Percentiles rank a stretch among this genome's conserved stretches.
Conservation (phyloP, 2,329 filamentous ascomycete species). For the Scytalidium sp. region DNA sequence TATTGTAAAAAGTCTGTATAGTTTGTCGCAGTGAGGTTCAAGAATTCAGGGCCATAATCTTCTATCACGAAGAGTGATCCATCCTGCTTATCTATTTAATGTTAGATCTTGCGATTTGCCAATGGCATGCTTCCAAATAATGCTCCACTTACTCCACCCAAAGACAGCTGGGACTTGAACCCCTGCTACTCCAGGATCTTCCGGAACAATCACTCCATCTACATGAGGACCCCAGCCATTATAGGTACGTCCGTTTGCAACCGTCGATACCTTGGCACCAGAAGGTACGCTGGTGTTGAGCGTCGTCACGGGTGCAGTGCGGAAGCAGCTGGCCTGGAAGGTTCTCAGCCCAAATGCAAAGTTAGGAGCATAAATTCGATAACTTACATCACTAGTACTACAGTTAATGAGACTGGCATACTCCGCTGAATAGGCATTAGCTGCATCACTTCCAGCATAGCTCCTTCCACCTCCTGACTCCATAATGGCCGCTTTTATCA, state of each 20-base stretch:
- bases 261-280: not conserved
- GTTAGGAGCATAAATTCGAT: too few species aligned
- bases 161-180: not conserved
- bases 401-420: constrained; percentile 20
- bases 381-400: constrained; percentile 17
- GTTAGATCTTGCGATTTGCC: too few species aligned
- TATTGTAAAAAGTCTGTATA: too few species aligned
- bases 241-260: not conserved
- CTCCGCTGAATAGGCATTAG: constrained; percentile 11
- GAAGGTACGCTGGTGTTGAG: not conserved
- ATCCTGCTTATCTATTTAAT: too few species aligned
- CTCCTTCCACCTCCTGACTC: not conserved
- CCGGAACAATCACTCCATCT: not conserved
- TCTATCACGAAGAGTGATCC: too few species aligned
- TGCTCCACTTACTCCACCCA: not conserved
- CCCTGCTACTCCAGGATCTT: not conserved
- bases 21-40: too few species aligned
- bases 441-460: too few species aligned
- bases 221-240: not conserved
- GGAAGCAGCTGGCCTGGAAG: too few species aligned
- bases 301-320: too few species aligned
- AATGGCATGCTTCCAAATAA: not conserved
- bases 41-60: too few species aligned
- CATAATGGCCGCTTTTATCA: constrained; percentile 13
- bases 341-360: too few species aligned